phyloP scores from a whole-genome alignment of 805 yeast genomes.

The Lachancea nothofagi region DNA sequence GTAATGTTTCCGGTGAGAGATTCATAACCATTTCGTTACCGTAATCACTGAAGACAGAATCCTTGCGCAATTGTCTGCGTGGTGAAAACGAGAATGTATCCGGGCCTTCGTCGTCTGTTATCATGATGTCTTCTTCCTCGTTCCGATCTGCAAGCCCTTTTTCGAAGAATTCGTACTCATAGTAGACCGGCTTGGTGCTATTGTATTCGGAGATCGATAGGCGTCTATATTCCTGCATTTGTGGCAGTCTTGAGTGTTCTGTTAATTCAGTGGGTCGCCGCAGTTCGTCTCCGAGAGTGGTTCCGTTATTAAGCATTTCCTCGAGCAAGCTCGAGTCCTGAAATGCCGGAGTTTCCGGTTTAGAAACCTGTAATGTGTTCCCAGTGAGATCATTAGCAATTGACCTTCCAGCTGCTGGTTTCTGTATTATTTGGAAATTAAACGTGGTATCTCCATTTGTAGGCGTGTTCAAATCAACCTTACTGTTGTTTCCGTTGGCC shows the following conservation, averaged over 20 bases:
- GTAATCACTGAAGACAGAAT: conserved; percentile 10
- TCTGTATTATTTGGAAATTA: conserved; percentile 17
- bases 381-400: conserved; percentile 29
- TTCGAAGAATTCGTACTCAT: conserved; percentile 30
- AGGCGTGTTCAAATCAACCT: conserved; percentile 7
- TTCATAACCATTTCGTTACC: conserved; percentile 13
- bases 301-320: conserved; percentile 11
- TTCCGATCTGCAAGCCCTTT: conserved; percentile 1
- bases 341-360: neutral
- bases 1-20: conserved; percentile 1
- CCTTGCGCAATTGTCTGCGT: conserved; percentile 7
- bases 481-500: conserved; percentile 7
- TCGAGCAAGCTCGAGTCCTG: conserved; percentile 10
- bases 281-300: conserved; percentile 1
- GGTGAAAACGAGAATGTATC: conserved; percentile 7
- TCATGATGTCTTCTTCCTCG: conserved; percentile 11
- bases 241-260: neutral
- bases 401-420: conserved; percentile 10
- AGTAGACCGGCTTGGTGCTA: conserved; percentile 25
- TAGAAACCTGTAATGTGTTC: conserved; percentile 22
- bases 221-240: conserved; percentile 14
- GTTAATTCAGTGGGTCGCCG: neutral
- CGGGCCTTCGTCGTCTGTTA: conserved; percentile 11
- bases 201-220: conserved; percentile 30
- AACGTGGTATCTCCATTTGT: conserved; percentile 13